phyloP scores from a whole-genome alignment of 192 early-diverging fungal genomes.

The Polychytrium aggregatum region DNA sequence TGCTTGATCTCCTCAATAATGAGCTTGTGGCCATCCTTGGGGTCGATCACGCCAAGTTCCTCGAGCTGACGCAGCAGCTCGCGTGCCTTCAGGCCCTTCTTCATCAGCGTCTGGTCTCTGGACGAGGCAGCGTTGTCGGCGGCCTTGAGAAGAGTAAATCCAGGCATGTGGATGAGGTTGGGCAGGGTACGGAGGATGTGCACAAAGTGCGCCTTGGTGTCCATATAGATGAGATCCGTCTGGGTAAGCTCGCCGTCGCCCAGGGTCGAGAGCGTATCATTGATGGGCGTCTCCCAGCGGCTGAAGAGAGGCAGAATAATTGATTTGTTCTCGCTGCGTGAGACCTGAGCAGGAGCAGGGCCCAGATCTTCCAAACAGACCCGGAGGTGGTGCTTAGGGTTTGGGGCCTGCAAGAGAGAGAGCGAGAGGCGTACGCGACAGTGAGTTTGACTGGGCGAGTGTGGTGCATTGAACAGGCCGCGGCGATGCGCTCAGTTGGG shows the following conservation, averaged over 20 bases:
- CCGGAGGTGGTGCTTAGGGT: slow-evolving; percentile 70
- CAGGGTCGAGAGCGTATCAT: slow-evolving; percentile 39
- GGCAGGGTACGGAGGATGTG: slow-evolving; percentile 88
- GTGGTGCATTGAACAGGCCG: too few relatives aligned
- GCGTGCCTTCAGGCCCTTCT: slow-evolving; percentile 89
- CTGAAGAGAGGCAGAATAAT: slow-evolving; percentile 64
- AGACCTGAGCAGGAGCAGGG: slow-evolving; percentile 56
- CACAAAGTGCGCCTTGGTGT: slow-evolving; percentile 87
- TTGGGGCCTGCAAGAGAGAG: slow-evolving; percentile 35
- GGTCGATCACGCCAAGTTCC: slow-evolving; percentile 60
- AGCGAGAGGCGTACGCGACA: neutral
- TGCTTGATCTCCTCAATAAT: slow-evolving; percentile 82
- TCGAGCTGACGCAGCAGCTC: slow-evolving; percentile 88
- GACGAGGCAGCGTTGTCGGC: slow-evolving; percentile 81
- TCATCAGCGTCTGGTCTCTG: slow-evolving; percentile 76
- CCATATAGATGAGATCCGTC: slow-evolving; percentile 89
- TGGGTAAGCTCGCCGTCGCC: slow-evolving; percentile 86
- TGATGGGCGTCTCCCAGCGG: slow-evolving; percentile 72
- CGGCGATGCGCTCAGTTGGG: too few relatives aligned
- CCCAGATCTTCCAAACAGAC: slow-evolving; percentile 72
- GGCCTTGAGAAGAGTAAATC: slow-evolving; percentile 56
- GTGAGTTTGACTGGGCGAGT: too few relatives aligned
- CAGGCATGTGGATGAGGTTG: slow-evolving; percentile 31
- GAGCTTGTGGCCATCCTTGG: slow-evolving; percentile 61
- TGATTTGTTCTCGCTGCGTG: slow-evolving; percentile 66